A percentile compares a stretch with the other conserved stretches of the same genome.
phyloP scores from a whole-genome alignment of 2,329 filamentous ascomycete species.

The Ascochyta viciae-villosae region DNA sequence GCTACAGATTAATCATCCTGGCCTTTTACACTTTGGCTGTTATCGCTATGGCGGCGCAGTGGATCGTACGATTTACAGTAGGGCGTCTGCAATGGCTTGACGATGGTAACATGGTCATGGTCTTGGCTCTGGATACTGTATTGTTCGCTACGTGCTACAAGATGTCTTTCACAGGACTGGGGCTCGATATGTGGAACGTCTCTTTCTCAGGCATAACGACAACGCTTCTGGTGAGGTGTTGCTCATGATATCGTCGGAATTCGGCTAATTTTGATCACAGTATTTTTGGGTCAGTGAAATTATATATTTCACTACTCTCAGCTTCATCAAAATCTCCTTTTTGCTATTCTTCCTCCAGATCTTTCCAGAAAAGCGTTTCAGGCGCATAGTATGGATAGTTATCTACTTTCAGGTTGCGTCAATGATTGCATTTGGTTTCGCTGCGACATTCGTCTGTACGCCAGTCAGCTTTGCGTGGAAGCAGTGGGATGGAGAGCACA shows the following conservation, averaged over 20 bases:
- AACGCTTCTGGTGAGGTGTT: conserved; percentile 14
- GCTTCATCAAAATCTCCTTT: conserved; percentile 34
- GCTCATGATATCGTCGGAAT: too few relatives aligned
- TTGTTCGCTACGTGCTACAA: conserved; percentile 14
- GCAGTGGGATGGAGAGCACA: too few relatives aligned
- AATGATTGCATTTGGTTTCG: conserved; percentile 28
- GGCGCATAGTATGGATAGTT: conserved; percentile 14
- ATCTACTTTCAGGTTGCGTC: conserved; percentile 28
- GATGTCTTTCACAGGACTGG: conserved; percentile 21
- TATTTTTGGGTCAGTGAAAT: conserved; percentile 42
- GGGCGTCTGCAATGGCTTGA: conserved; percentile 11
- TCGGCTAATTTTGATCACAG: background rate
- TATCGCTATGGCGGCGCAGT: background rate
- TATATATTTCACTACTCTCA: conserved; percentile 36
- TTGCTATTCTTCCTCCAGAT: conserved; percentile 38
- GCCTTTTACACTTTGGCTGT: conserved; percentile 6
- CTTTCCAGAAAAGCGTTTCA: conserved; percentile 30
- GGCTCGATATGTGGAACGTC: conserved; percentile 20
- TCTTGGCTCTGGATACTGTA: conserved; percentile 2
- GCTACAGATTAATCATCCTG: conserved; percentile 3
- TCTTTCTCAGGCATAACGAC: conserved; percentile 7
- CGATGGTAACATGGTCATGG: conserved; percentile 5
- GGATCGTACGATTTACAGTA: background rate
- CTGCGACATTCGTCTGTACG: background rate
- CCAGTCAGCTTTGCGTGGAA: too few relatives aligned